phyloP scores from a whole-genome alignment of 2,329 filamentous ascomycete species.

The Alternaria metachromatica region DNA sequence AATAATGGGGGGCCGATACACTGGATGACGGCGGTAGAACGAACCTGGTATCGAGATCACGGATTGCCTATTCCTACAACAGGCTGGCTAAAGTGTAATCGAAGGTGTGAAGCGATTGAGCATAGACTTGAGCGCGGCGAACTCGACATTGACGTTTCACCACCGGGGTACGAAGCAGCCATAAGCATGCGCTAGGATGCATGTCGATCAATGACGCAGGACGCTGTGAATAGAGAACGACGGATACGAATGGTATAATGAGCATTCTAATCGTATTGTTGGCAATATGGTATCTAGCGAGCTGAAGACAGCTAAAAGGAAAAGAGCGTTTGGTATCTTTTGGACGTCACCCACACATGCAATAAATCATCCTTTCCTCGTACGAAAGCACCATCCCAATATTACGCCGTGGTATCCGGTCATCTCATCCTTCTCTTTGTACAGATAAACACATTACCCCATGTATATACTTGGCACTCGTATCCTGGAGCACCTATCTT shows the following conservation, averaged over 20 bases:
- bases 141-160: background rate
- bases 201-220: background rate
- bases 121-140: background rate
- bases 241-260: background rate
- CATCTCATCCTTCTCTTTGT: background rate
- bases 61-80: background rate
- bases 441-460: background rate
- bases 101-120: background rate
- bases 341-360: background rate
- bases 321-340: conserved; percentile 7
- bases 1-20: conserved; percentile 1
- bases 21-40: conserved; percentile 7
- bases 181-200: background rate
- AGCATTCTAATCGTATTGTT: conserved; percentile 8
- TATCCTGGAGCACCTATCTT: background rate
- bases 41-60: background rate
- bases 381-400: background rate
- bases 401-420: background rate
- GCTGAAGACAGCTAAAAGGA: background rate
- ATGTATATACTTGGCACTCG: background rate
- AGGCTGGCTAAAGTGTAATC: background rate
- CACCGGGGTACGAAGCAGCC: background rate
- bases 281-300: conserved; percentile 23
- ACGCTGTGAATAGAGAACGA: background rate
- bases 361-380: background rate